Base-by-base conservation (phyloP, 176 grass and related monocot species). In the Otatea glauca region DNA sequence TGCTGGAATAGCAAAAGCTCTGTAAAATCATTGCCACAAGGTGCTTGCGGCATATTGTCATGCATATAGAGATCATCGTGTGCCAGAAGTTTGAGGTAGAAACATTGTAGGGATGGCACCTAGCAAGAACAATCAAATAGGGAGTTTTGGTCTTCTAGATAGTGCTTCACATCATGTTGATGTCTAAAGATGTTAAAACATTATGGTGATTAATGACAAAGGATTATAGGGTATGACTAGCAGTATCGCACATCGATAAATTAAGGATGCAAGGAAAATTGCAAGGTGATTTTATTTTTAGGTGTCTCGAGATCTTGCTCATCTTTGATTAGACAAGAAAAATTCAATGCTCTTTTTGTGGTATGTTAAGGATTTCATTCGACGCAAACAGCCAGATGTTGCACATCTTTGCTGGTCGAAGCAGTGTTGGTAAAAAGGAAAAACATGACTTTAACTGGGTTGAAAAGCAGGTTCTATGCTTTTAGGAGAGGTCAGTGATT, bases 71-170 rank as follows among this genome's bases (percentile, higher is more conserved):
- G 24, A 39, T 48, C 66, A 50, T 16, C 18, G 21, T 76, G 32
- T 55, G 27, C 69, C 39, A 49, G 20, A 39, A 76, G 62, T 41
- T 61, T n/a, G 10, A 70, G 61, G 80, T 60, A 21, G 50, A 60
- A 82, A 18, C 23, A 18, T 82, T 29, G 25, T 60, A 82, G 0
- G 67, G 16, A 38, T 74, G 45, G 13, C 12, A 72, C 50, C 44
- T 18, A 29, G 35, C 34, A 77, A 74, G 58, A 42, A 73, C 48
- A 80, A 86, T 54, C 84, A 76, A 27, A 49, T 15, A 68, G 34
- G 38, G 12, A 3, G 32, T 56, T 78, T 65, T 47, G 17, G 9
- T 35, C 10, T 56, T 78, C 55, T 47, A 12, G 9, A 44, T 11
- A 54, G 7, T 66, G 49, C 6, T 74, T 66, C 59, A 56, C 37